Percentiles rank a stretch among this genome's conserved stretches.
Conservation (phyloP, 2,329 filamentous ascomycete genomes). For the Torrubiellomyces zombiae region DNA sequence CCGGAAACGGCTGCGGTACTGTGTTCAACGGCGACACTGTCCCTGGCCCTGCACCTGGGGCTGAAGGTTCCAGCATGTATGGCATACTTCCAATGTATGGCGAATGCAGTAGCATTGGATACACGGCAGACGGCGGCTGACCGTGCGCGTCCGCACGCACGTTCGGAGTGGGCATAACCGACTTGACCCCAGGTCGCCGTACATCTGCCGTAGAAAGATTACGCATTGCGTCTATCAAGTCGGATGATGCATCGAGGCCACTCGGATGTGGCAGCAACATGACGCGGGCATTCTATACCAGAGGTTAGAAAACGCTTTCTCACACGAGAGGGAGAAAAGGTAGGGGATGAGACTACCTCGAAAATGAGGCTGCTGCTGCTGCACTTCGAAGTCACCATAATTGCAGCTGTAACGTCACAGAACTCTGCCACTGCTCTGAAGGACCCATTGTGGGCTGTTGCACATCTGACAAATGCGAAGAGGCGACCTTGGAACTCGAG, state of each 20-base stretch:
- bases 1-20: constrained; percentile 14
- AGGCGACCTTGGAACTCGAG: constrained; percentile 32
- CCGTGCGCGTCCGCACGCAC: constrained; percentile 7
- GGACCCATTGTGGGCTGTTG: constrained; percentile 22
- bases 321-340: neutral
- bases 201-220: constrained; percentile 6
- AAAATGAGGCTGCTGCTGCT: constrained; percentile 7
- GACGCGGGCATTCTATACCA: neutral
- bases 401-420: constrained; percentile 28
- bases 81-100: constrained; percentile 12
- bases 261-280: no score
- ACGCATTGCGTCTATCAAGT: constrained; percentile 8
- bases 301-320: neutral
- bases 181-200: constrained; percentile 2
- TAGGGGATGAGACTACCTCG: constrained; percentile 9
- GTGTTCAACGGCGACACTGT: constrained; percentile 11
- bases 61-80: constrained; percentile 13
- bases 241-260: neutral
- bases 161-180: constrained; percentile 6
- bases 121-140: constrained; percentile 13
- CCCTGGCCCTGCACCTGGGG: constrained; percentile 5
- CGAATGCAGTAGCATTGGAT: constrained; percentile 17
- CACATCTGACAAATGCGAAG: constrained; percentile 30
- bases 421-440: constrained; percentile 36
- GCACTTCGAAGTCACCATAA: constrained; percentile 21